Conservation (phyloP, 257 asterid genomes). For the Apocynum venetum region DNA sequence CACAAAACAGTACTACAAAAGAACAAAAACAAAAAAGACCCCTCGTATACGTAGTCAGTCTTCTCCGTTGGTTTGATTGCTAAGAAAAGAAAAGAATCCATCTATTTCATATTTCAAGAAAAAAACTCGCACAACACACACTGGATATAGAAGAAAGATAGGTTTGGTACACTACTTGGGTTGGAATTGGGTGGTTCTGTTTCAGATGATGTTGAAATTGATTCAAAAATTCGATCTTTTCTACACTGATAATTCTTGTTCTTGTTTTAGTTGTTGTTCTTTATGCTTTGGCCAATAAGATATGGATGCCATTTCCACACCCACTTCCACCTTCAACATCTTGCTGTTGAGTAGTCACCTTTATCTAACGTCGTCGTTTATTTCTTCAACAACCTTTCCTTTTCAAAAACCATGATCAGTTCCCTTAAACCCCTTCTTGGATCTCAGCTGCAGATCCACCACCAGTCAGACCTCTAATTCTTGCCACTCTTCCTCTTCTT, state of each 20-base stretch:
- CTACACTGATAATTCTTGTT: neutral
- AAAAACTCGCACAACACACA: conserved; percentile 10
- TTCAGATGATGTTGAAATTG: conserved; percentile 7
- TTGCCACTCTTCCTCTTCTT: conserved; percentile 6
- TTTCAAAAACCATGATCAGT: conserved; percentile 51
- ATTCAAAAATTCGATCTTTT: neutral
- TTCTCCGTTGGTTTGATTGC: conserved; percentile 9
- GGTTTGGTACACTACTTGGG: neutral
- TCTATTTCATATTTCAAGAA: neutral
- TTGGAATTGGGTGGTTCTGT: neutral
- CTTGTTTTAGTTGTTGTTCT: neutral
- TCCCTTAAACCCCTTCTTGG: conserved; percentile 41
- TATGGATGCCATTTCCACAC: conserved; percentile 16
- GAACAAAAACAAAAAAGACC: neutral
- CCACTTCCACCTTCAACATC: conserved; percentile 10
- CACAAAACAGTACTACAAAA: neutral
- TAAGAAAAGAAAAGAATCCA: conserved; percentile 14
- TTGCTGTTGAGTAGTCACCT: conserved; percentile 15
- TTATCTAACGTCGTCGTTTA: conserved; percentile 36
- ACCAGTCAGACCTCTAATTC: conserved; percentile 4
- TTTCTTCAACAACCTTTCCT: conserved; percentile 16
- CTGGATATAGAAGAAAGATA: neutral
- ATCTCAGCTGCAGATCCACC: conserved; percentile 45
- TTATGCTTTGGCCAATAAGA: conserved; percentile 7
- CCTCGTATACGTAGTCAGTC: neutral